Evolutionary conservation across 1,139 yeast genomes (phyloP).

Genomic region (Magnusiomyces suaveolens): DNA sequence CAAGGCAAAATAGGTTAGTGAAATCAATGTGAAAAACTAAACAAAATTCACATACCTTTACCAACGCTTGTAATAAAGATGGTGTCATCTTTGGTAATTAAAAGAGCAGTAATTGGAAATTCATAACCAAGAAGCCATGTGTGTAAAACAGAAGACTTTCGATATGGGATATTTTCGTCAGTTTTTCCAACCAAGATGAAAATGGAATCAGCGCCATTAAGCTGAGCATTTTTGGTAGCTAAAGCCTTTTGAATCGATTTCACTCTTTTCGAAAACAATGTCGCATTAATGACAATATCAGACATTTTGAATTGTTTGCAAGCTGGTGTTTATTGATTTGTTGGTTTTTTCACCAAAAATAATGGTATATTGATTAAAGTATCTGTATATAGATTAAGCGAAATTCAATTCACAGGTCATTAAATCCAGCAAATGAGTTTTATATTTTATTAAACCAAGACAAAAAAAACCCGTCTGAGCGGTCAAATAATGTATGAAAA

Average conservation of each 20-base stretch:
- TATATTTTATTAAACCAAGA: no score
- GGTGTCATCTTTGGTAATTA: constrained; percentile 51
- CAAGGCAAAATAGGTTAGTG: neutral
- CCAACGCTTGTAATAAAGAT: constrained; percentile 72
- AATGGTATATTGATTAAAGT: neutral
- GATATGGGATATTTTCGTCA: constrained; percentile 83
- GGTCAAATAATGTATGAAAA: no score
- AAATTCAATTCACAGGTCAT: no score
- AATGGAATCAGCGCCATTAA: constrained; percentile 46
- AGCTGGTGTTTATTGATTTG: no score
- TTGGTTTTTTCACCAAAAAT: neutral
- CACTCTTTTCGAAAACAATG: constrained; percentile 38
- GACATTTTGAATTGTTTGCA: constrained; percentile 17
- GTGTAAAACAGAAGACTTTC: constrained; percentile 79
- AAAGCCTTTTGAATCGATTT: constrained; percentile 36
- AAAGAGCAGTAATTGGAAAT: constrained; percentile 79
- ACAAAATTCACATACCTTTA: constrained; percentile 34
- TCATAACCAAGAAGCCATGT: constrained; percentile 93
- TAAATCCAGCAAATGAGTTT: no score
- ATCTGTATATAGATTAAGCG: neutral
- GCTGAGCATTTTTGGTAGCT: constrained; percentile 32
- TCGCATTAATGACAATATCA: constrained; percentile 35
- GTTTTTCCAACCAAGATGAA: constrained; percentile 71
- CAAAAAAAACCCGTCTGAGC: no score
- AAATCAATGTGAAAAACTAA: no score